Evolutionary conservation across 352 stramenopile species (phyloP), one percentile per base, ranked within the genome.

Genomic region (Phytophthora agathidicida): DNA sequence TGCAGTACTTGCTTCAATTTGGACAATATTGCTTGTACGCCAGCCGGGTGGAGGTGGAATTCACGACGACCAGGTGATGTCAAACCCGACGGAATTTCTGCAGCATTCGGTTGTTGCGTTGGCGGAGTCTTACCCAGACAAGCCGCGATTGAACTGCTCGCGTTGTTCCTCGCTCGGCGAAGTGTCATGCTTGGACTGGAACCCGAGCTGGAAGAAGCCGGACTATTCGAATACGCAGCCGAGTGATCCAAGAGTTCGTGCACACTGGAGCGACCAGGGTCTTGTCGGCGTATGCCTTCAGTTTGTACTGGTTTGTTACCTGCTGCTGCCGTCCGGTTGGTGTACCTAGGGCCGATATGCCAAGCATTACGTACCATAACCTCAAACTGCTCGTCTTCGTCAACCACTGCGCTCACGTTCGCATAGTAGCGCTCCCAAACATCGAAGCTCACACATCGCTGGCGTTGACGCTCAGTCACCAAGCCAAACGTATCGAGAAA

Each of bases 301-400:
- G 20, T 23, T 9, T 50, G n/a, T 33, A 22, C 28, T 28, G 39
- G 13, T 53, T 16, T 57, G 8, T 6, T 20, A 8, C 32, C 30
- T 19, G 28, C 10, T 16, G 19, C 27, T 6, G 39, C 17, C 20
- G 44, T 28, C 10, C 43, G 54, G 0, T 38, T 43, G 14, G 79
- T 77, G 9, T 68, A 17, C 13, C 80, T 87, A 19, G 79, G 71
- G 3, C 66, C 77, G 27, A 94, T 71, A 44, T 89, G 77, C 80
- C 80, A 89, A 3, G 80, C 80, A 52, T 96, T 97, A 50, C 87
- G 85, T 65, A 98, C 90, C 84, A 98, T 95, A 37, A 94, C 68
- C 71, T 97, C 89, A 55, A 97, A 98, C 55, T 97, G 97, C 30
- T 97, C 88, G 60, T 98, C 92, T 68, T 95, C 81, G 42, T 97